Percentiles rank a stretch among this genome's conserved stretches.
Conservation (phyloP, 2,329 filamentous ascomycete species). For the Teratosphaeria nubilosa region DNA sequence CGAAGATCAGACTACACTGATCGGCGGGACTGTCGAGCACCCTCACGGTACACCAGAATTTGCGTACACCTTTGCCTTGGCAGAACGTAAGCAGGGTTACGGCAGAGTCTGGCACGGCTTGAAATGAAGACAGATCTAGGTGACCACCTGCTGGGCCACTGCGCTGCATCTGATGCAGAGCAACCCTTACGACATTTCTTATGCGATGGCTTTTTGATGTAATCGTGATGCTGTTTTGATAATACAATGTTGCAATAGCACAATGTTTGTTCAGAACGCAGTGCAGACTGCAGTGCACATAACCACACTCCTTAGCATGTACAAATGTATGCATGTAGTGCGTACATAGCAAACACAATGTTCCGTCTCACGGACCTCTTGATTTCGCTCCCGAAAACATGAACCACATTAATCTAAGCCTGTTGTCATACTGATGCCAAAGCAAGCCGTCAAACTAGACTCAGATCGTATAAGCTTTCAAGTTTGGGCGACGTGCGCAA, state of each 20-base stretch:
- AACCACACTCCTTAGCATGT: background rate
- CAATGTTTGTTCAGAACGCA: background rate
- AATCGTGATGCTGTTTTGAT: no score
- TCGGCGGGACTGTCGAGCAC: slow-evolving; percentile 5
- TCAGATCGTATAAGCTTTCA: slow-evolving; percentile 6
- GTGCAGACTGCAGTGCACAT: background rate
- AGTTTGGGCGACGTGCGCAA: background rate
- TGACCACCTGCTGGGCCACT: no score
- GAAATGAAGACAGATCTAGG: background rate
- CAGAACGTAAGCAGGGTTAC: slow-evolving; percentile 7
- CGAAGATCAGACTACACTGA: slow-evolving; percentile 35
- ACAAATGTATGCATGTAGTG: background rate
- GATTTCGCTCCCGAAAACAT: background rate
- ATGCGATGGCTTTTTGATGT: no score
- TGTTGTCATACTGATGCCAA: slow-evolving; percentile 3
- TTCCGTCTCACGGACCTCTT: background rate
- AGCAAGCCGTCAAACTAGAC: slow-evolving; percentile 9
- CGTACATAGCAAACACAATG: background rate
- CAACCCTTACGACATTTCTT: no score
- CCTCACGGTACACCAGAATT: background rate
- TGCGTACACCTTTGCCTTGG: background rate
- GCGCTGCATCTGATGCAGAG: no score
- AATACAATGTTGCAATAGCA: no score
- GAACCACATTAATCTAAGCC: background rate
- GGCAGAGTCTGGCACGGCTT: slow-evolving; percentile 3